Percentiles rank a stretch among this genome's conserved stretches.
Conservation (phyloP, 2,329 filamentous ascomycete species). For the Amesomyces nigricolor region DNA sequence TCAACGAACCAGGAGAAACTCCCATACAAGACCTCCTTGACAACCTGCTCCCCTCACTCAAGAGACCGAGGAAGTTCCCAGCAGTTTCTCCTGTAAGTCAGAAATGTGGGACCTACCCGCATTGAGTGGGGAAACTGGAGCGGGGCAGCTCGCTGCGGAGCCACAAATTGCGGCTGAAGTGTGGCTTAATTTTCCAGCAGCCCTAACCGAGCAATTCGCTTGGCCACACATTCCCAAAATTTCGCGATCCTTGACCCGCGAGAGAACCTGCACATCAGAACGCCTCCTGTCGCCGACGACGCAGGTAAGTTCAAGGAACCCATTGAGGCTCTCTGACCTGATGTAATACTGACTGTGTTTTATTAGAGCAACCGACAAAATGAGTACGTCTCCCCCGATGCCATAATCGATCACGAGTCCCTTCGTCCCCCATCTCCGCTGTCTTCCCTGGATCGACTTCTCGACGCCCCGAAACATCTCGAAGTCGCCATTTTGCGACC, state of each 20-base stretch:
- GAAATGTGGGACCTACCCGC: not conserved
- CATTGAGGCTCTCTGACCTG: not conserved
- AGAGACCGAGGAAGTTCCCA: too few species aligned
- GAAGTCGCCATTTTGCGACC: constrained; percentile 1
- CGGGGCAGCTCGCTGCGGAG: not conserved
- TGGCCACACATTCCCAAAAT: constrained; percentile 29
- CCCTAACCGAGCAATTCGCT: constrained; percentile 26
- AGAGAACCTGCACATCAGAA: constrained; percentile 26
- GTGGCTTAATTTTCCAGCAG: constrained; percentile 21
- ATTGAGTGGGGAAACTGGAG: too few species aligned
- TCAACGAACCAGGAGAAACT: too few species aligned
- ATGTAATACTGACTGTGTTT: constrained; percentile 20
- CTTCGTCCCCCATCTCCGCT: constrained; percentile 3
- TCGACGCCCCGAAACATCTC: constrained; percentile 14
- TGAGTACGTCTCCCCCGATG: constrained; percentile 44
- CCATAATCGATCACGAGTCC: constrained; percentile 5
- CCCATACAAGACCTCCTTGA: too few species aligned
- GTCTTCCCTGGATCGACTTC: constrained; percentile 2
- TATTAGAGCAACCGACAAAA: constrained; percentile 44
- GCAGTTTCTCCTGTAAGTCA: too few species aligned
- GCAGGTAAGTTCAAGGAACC: constrained; percentile 22
- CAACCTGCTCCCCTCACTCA: too few species aligned
- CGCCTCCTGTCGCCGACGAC: constrained; percentile 27
- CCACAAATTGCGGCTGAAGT: not conserved
- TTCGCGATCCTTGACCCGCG: constrained; percentile 24